Conservation (phyloP, 2,329 filamentous ascomycete genomes). For the Nigrospora oryzae region DNA sequence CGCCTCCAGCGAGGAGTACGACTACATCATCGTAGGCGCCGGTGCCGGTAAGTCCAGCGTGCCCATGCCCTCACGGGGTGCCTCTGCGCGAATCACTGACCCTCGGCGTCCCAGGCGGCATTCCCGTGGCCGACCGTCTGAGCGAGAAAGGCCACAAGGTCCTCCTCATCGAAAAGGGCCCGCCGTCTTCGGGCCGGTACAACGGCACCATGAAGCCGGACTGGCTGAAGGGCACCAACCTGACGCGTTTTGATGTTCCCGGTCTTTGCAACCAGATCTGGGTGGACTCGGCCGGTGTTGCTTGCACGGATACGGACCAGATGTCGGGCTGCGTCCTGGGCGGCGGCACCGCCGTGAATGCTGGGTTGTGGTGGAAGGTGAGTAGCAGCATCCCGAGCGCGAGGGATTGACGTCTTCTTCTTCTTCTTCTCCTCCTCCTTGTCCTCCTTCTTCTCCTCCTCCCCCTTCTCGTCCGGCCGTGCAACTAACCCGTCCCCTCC, state of each 20-base stretch:
- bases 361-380: conserved; percentile 55
- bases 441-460: no score
- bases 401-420: no score
- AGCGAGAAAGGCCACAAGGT: conserved; percentile 58
- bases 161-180: conserved; percentile 53
- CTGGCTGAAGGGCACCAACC: conserved; percentile 53
- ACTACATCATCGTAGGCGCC: conserved; percentile 53
- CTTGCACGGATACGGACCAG: conserved; percentile 62
- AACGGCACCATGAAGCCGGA: conserved; percentile 50
- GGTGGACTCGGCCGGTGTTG: conserved; percentile 53
- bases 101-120: conserved; percentile 24
- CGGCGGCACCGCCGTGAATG: conserved; percentile 58
- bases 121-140: conserved; percentile 51
- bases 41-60: conserved; percentile 34
- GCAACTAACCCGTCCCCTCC: no score
- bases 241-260: conserved; percentile 65
- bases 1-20: conserved; percentile 33
- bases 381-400: not conserved
- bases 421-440: no score
- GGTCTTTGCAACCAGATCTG: conserved; percentile 66
- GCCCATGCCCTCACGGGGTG: not conserved
- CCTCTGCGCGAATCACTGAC: not conserved
- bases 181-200: conserved; percentile 56
- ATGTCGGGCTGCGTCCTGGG: conserved; percentile 67
- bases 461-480: no score